phyloP scores from a whole-genome alignment of 2,329 filamentous ascomycete species.

The Zymoseptoria ardabiliae region DNA sequence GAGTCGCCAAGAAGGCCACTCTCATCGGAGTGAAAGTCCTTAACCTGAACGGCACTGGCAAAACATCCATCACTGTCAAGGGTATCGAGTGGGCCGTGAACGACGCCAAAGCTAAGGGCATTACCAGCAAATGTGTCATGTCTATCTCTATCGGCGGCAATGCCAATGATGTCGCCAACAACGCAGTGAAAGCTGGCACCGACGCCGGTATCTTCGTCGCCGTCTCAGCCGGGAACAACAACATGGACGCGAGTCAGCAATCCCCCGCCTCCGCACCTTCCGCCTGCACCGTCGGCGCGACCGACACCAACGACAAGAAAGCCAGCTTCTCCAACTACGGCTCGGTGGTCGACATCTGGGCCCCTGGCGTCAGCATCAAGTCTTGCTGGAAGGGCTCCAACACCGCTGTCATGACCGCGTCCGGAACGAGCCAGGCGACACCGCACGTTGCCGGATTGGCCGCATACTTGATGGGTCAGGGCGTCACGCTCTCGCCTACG shows the following conservation, averaged over 20 bases:
- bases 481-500: constrained; percentile 8
- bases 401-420: constrained; percentile 41
- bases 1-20: constrained; percentile 39
- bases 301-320: constrained; percentile 24
- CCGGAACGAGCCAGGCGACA: constrained; percentile 41
- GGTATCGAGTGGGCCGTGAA: constrained; percentile 41
- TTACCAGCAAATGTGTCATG: constrained; percentile 46
- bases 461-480: constrained; percentile 16
- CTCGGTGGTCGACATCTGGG: constrained; percentile 34
- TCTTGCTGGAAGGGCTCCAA: constrained; percentile 43
- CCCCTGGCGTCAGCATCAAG: constrained; percentile 46
- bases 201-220: constrained; percentile 34
- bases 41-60: constrained; percentile 37
- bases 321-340: constrained; percentile 38
- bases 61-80: constrained; percentile 37
- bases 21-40: constrained; percentile 46
- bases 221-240: constrained; percentile 32
- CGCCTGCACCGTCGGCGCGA: constrained; percentile 32
- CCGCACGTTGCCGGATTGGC: constrained; percentile 22
- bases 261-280: constrained; percentile 30
- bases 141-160: constrained; percentile 37
- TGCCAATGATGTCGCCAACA: constrained; percentile 31
- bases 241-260: constrained; percentile 20
- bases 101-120: constrained; percentile 65
- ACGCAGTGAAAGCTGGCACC: constrained; percentile 32